Evolutionary conservation across 345 rosid species (phyloP).

Genomic region (Erucastrum elatum): DNA sequence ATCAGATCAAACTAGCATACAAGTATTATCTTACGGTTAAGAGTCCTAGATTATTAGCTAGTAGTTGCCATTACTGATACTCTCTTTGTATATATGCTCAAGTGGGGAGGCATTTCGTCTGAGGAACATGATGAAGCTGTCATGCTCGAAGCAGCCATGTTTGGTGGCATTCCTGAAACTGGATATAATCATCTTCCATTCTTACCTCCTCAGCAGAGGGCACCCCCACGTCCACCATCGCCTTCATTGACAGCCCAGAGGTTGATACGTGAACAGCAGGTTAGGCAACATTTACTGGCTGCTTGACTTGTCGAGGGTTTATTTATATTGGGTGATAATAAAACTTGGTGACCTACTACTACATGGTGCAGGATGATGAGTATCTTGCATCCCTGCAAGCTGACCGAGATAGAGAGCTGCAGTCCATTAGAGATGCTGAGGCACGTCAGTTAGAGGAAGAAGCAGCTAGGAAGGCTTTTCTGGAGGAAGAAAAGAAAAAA

Average conservation of each 20-base stretch:
- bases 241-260: slow-evolving; percentile 96
- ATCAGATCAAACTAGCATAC: not conserved
- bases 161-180: slow-evolving; percentile 94
- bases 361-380: slow-evolving; percentile 80
- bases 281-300: slow-evolving; percentile 13
- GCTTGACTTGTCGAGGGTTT: not conserved
- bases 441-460: slow-evolving; percentile 72
- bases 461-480: slow-evolving; percentile 72
- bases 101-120: slow-evolving; percentile 99
- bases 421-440: slow-evolving; percentile 83
- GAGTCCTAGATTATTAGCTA: not conserved
- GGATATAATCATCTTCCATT: slow-evolving; percentile 50
- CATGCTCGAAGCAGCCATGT: slow-evolving; percentile 99
- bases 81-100: slow-evolving; percentile 20
- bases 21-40: not conserved
- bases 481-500: slow-evolving; percentile 67
- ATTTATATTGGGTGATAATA: not conserved
- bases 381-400: slow-evolving; percentile 95
- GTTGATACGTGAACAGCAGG: slow-evolving; percentile 97
- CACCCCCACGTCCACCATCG: slow-evolving; percentile 73
- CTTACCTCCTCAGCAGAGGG: slow-evolving; percentile 51
- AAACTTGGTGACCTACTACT: slow-evolving; percentile 15
- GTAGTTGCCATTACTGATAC: not conserved
- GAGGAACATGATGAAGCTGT: slow-evolving; percentile 99
- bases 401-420: slow-evolving; percentile 89